Base-by-base conservation (phyloP, 2,329 filamentous ascomycete species). In the Graphium sp. region DNA sequence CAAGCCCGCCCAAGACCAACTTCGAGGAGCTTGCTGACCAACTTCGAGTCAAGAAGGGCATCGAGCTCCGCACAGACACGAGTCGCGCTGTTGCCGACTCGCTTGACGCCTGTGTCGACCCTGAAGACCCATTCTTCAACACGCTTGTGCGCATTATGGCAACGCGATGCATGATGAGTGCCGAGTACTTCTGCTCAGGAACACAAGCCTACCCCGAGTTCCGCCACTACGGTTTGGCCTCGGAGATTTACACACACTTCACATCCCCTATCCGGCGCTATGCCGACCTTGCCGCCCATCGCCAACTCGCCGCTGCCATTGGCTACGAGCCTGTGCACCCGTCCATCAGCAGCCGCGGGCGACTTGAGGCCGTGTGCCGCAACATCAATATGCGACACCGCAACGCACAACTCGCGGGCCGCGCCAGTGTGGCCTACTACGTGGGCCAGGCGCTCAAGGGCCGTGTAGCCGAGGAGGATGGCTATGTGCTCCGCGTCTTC, bases 321-420 rank as follows among this genome's bases (percentile, higher is more conserved):
- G 81, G 78, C 34, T 95, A 95, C 58, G 85, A 85, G 56, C 62
- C 75, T 22, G 65, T 89, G n/a, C 78, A 91, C 46, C 66, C 82
- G 6, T 76, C 74, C 26, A 67, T 91, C 33, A 78, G 82, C 45
- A 83, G 77, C 40, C 77, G 83, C 37, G 72, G 74, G 39, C 82
- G 84, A 41, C 74, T 98, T 32, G 85, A 95, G 52, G 80, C 74
- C 32, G 82, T 98, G 15, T 95, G 89, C 66, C 85, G 84, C 53
- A 98, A 98, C 57, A 94, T 98, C 66, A 98, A 98, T 52, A 75
- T 89, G 33, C 76, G 89, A 6, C 89, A 98, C 52, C 82, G 89
- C 45, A 98, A 98, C 52, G 89, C 89, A 18, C 89, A 98, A 54
- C 77, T 92, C 55, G 89, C 89, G 3, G 87, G 87, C 20, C 74